A percentile compares a stretch with the other conserved stretches of the same genome.
Conservation (phyloP, 331 rosid species). For the Quercus lobata region DNA sequence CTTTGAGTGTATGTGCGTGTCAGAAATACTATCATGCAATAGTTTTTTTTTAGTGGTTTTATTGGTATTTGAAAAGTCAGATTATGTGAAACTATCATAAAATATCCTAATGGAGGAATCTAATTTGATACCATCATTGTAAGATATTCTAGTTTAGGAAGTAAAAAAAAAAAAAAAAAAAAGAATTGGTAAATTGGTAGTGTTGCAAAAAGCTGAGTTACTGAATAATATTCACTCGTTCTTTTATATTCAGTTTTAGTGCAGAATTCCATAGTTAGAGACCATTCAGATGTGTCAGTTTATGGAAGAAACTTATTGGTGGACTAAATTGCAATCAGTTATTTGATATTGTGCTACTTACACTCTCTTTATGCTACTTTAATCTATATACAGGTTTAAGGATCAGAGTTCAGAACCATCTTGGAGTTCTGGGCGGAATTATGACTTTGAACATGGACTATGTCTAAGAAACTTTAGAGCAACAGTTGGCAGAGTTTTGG, state of each 20-base stretch:
- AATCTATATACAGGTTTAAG: conserved; percentile 37
- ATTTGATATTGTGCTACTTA: not conserved
- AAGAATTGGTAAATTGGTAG: not conserved
- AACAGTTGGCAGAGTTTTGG: conserved; percentile 12
- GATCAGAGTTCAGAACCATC: conserved; percentile 26
- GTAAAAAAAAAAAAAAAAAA: not conserved
- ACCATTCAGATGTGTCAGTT: too few species aligned
- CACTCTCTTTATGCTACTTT: not conserved
- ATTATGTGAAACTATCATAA: too few species aligned
- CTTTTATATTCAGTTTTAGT: not conserved
- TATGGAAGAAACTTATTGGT: too few species aligned
- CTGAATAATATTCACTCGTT: not conserved
- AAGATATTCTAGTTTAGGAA: not conserved
- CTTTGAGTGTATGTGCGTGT: not conserved
- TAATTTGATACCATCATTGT: not conserved
- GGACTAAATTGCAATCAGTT: not conserved
- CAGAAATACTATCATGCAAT: too few species aligned
- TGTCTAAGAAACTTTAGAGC: conserved; percentile 27
- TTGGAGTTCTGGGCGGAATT: conserved; percentile 23
- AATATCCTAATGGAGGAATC: too few species aligned
- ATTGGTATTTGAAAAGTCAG: too few species aligned
- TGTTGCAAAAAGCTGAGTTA: not conserved
- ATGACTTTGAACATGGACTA: conserved; percentile 16
- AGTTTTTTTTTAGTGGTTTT: too few species aligned
- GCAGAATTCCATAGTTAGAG: too few species aligned